Percentiles rank a stretch among this genome's conserved stretches.
Evolutionary conservation across 108 stramenopile genomes (phyloP).

Genomic region (Bacterosira constricta): DNA sequence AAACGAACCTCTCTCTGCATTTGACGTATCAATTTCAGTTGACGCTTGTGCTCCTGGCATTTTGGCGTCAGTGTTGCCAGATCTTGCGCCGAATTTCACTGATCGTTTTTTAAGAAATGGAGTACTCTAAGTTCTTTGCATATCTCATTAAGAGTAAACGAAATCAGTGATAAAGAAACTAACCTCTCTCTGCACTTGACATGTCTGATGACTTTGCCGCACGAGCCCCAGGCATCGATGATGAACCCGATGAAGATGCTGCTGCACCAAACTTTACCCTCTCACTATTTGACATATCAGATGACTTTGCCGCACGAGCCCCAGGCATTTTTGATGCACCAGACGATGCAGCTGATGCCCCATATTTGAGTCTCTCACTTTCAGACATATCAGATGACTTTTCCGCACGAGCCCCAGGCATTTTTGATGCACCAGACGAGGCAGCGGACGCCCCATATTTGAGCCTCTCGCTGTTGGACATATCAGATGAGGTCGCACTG

Average conservation of each 20-base stretch:
- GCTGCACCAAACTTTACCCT: background rate
- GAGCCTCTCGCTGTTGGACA: background rate
- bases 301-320: background rate
- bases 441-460: background rate
- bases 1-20: background rate
- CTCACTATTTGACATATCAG: background rate
- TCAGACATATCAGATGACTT: background rate
- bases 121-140: background rate
- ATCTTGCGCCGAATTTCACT: background rate
- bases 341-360: background rate
- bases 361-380: background rate
- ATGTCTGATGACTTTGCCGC: background rate
- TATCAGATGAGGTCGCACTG: background rate
- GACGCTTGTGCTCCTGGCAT: background rate
- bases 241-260: background rate
- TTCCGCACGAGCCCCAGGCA: background rate
- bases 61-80: background rate
- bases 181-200: background rate
- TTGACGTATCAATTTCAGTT: background rate
- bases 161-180: constrained; percentile 1
- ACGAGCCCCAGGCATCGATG: background rate
- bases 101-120: background rate
- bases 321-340: background rate
- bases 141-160: no score
- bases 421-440: background rate